Conservation (phyloP, 2,329 filamentous ascomycete genomes). For the Fusarium globosum region DNA sequence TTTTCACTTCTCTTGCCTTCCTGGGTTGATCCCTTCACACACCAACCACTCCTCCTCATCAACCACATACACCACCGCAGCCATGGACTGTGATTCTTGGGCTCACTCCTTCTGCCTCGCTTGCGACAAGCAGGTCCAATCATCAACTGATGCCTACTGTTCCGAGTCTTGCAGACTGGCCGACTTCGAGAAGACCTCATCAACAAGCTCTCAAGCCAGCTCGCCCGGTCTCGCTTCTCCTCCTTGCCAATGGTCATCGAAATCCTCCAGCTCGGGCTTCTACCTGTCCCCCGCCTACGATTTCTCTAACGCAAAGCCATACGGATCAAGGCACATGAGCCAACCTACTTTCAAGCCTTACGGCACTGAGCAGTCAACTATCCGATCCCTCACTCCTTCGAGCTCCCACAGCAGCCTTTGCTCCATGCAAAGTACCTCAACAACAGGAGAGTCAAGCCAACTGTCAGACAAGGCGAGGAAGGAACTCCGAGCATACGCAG, state of each 20-base stretch:
- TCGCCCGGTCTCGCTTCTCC: slow-evolving; percentile 65
- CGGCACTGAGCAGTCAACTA: slow-evolving; percentile 32
- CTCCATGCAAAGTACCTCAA: slow-evolving; percentile 75
- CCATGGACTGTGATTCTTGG: slow-evolving; percentile 74
- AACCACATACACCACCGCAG: slow-evolving; percentile 42
- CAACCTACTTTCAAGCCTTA: slow-evolving; percentile 43
- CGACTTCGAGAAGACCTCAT: slow-evolving; percentile 80
- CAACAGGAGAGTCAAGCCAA: slow-evolving; percentile 62
- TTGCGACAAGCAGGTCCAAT: slow-evolving; percentile 84
- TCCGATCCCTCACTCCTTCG: slow-evolving; percentile 71
- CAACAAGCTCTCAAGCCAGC: slow-evolving; percentile 67
- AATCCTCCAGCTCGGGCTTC: slow-evolving; percentile 60
- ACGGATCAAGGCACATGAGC: slow-evolving; percentile 60
- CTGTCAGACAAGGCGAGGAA: slow-evolving; percentile 81
- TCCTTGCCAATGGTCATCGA: slow-evolving; percentile 62
- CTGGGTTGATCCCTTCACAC: slow-evolving; percentile 20
- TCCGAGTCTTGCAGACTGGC: slow-evolving; percentile 90
- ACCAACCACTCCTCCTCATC: slow-evolving; percentile 5
- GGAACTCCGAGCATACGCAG: slow-evolving; percentile 87
- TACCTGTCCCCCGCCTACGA: slow-evolving; percentile 80
- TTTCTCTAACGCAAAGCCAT: slow-evolving; percentile 73
- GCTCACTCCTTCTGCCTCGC: slow-evolving; percentile 92
- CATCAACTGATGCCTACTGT: slow-evolving; percentile 85
- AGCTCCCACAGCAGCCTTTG: slow-evolving; percentile 87
- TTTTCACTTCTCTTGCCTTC: slow-evolving; percentile 19